Evolutionary conservation across 2,329 filamentous ascomycete species (phyloP).

Genomic region (Seiridium unicorne): DNA sequence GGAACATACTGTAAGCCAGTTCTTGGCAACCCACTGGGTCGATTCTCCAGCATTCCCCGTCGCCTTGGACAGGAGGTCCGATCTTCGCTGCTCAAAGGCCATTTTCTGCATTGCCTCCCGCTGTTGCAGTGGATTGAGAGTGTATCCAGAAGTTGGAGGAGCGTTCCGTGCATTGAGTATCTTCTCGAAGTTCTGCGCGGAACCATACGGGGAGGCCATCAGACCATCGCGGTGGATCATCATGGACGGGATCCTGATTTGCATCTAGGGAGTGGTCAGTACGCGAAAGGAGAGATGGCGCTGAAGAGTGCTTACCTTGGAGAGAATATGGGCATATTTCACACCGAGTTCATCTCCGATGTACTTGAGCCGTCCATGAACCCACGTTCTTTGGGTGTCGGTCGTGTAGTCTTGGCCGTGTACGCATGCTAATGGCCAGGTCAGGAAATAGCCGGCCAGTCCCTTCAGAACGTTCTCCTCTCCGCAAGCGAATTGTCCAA

Average conservation of each 20-base stretch:
- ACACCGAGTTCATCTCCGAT: constrained; percentile 57
- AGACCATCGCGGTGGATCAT: constrained; percentile 54
- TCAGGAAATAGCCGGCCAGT: constrained; percentile 57
- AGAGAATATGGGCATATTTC: constrained; percentile 55
- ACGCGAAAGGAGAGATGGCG: not conserved
- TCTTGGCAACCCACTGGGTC: constrained; percentile 35
- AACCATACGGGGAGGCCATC: constrained; percentile 41
- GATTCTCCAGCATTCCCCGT: constrained; percentile 33
- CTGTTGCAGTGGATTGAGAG: constrained; percentile 45
- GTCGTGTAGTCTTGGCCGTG: constrained; percentile 58
- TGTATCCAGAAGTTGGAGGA: constrained; percentile 32
- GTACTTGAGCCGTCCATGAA: constrained; percentile 49
- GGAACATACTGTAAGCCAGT: constrained; percentile 32
- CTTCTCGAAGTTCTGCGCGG: constrained; percentile 43
- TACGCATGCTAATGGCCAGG: constrained; percentile 56
- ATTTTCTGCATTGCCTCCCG: constrained; percentile 46
- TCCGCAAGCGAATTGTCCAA: constrained; percentile 48
- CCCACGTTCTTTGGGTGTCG: constrained; percentile 56
- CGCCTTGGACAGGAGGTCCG: constrained; percentile 39
- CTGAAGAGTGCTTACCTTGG: constrained; percentile 40
- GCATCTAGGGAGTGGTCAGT: constrained; percentile 36
- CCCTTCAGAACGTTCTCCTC: constrained; percentile 50
- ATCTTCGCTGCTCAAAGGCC: constrained; percentile 40
- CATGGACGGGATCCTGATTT: constrained; percentile 61
- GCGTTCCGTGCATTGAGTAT: constrained; percentile 38